A percentile compares a stretch with the other conserved stretches of the same genome.
Evolutionary conservation across 768 basidiomycete genomes (phyloP).

Genomic region (Boletales sp.): DNA sequence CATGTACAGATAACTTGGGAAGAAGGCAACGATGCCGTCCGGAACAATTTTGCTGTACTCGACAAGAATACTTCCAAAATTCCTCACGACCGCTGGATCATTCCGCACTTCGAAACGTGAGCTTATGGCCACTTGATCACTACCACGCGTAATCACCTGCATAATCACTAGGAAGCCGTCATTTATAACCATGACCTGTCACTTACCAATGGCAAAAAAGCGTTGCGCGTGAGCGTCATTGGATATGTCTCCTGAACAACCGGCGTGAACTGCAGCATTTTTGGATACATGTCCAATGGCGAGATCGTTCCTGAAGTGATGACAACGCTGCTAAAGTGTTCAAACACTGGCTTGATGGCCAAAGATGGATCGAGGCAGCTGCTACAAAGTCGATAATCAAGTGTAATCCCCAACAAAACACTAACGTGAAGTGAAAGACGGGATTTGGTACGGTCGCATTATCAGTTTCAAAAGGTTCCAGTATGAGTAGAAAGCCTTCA

Average conservation of each 20-base stretch:
- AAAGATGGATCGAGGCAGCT: slow-evolving; percentile 97
- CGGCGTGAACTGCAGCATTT: slow-evolving; percentile 97
- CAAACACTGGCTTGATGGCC: slow-evolving; percentile 97
- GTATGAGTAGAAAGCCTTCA: slow-evolving; percentile 89
- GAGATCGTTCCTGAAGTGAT: slow-evolving; percentile 99
- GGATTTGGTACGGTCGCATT: slow-evolving; percentile 98
- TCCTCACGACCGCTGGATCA: slow-evolving; percentile 97
- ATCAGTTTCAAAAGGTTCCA: slow-evolving; percentile 98
- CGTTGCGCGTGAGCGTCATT: slow-evolving; percentile 95
- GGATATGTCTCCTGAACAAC: slow-evolving; percentile 96
- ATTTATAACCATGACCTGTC: not conserved
- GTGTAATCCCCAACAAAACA: slow-evolving; percentile 7
- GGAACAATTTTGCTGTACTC: slow-evolving; percentile 98
- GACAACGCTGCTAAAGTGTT: slow-evolving; percentile 96
- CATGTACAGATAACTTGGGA: slow-evolving; percentile 99
- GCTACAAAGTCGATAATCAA: slow-evolving; percentile 11
- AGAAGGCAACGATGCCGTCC: slow-evolving; percentile 98
- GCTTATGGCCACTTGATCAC: slow-evolving; percentile 97
- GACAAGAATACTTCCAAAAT: slow-evolving; percentile 96
- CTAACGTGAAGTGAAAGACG: slow-evolving; percentile 95
- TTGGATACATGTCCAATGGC: slow-evolving; percentile 99
- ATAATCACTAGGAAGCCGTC: not conserved
- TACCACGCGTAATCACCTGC: slow-evolving; percentile 95
- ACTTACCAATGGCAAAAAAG: slow-evolving; percentile 89
- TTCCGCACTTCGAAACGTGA: slow-evolving; percentile 98